Base-by-base conservation (phyloP, 2,329 filamentous ascomycete genomes). In the Ilyonectria mors-panacis region DNA sequence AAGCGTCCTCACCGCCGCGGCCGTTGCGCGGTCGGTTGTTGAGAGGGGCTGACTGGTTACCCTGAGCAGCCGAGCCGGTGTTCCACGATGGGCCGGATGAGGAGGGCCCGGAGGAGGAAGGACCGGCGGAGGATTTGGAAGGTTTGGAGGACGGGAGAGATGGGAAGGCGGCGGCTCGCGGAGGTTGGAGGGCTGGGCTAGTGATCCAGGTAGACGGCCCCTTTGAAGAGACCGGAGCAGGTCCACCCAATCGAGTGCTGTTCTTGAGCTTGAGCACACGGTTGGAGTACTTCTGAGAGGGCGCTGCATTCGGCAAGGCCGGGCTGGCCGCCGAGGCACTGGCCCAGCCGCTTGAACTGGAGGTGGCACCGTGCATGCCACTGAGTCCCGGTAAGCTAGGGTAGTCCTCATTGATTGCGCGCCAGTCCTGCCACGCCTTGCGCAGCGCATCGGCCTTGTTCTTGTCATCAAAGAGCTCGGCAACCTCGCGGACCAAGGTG, bases 351-450 rank as follows among this genome's bases (percentile, higher is more conserved):
- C 84, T 87, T 10, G 82, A 87, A 9, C 85, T 82, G 0, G 87
- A 87, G 0, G 87, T 87, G 4, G 84, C 86, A 28, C 91, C 90
- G 42, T 91, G 86, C 81, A 92, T 89, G 57, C 92, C 92, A 61
- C 88, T 88, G 1, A 93, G 87, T 0, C 92, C 92, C 1, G 95
- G 95, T 1, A 98, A 85, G 2, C 93, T 94, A 0, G 95, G 95
- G 73, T 98, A 98, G 78, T 98, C 95, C 80, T 98, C 95, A 72
- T 97, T 97, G 81, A 97, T 96, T 42, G 94, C 94, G 53, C 94
- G 93, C 94, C 95, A 98, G 81, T 97, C 93, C 73, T 94, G 94
- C 94, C 95, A 98, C 1, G 95, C 94, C 75, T 92, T 92, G 28
- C 94, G 88, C 3, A 99, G 83, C 1, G 85, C 86, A 59, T 92